Evolutionary conservation across 768 basidiomycete genomes (phyloP).

Genomic region (Russula foetens): DNA sequence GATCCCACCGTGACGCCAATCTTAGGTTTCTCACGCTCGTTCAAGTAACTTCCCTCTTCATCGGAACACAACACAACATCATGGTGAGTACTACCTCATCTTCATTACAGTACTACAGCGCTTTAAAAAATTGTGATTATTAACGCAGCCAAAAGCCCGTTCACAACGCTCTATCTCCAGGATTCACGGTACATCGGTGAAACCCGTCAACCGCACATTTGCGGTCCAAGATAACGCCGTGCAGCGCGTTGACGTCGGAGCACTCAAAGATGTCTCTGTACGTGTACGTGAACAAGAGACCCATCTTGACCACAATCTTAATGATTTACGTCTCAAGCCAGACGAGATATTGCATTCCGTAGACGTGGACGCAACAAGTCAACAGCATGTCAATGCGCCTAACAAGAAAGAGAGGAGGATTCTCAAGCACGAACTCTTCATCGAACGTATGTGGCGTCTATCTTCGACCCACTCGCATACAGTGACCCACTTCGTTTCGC

Average conservation of each 20-base stretch:
- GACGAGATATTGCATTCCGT: conserved; percentile 37
- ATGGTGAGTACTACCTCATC: conserved; percentile 9
- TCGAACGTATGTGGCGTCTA: conserved; percentile 42
- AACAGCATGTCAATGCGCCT: background rate
- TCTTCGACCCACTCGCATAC: background rate
- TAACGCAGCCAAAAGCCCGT: conserved; percentile 28
- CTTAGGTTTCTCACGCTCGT: background rate
- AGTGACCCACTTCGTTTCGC: background rate
- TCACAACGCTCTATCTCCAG: conserved; percentile 41
- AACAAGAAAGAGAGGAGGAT: conserved; percentile 65
- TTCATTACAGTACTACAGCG: background rate
- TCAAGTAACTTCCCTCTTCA: background rate
- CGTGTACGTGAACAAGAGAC: conserved; percentile 26
- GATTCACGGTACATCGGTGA: conserved; percentile 37
- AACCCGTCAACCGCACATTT: conserved; percentile 39
- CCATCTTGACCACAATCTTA: background rate
- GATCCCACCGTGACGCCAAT: too few relatives aligned
- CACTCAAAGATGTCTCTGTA: conserved; percentile 36
- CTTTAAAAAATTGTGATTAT: background rate
- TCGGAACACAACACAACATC: background rate
- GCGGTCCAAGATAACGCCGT: conserved; percentile 42
- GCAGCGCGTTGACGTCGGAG: conserved; percentile 41
- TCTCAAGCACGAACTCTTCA: conserved; percentile 57
- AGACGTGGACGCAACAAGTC: conserved; percentile 23
- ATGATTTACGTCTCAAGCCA: conserved; percentile 29